Percentiles rank a stretch among this genome's conserved stretches.
phyloP scores from a whole-genome alignment of 768 basidiomycete genomes.

The Mycena venus region DNA sequence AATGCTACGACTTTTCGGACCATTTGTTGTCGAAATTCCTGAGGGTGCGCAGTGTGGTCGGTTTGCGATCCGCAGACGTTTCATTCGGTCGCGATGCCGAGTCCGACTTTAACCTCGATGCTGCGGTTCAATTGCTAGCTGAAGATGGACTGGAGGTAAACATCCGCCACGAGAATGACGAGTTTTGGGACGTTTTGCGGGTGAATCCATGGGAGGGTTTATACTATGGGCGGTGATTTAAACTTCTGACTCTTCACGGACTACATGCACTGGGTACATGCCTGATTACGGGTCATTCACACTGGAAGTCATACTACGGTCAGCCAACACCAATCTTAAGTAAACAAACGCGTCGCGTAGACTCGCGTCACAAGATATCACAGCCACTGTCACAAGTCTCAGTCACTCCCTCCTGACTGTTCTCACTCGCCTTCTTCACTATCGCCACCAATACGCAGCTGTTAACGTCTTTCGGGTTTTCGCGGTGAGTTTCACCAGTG shows the following conservation, averaged over 20 bases:
- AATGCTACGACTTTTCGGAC: constrained; percentile 16
- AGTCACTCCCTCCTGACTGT: too few relatives aligned
- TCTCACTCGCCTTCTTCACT: too few relatives aligned
- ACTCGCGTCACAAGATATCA: too few relatives aligned
- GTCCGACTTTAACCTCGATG: constrained; percentile 4
- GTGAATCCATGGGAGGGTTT: constrained; percentile 29
- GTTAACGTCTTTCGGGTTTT: too few relatives aligned
- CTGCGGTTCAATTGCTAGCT: not conserved
- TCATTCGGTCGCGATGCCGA: constrained; percentile 13
- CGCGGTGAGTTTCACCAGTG: too few relatives aligned
- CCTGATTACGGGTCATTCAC: too few relatives aligned
- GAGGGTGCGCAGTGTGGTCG: not conserved
- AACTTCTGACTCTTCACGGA: not conserved
- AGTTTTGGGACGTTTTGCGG: constrained; percentile 24
- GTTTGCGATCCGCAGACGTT: constrained; percentile 16
- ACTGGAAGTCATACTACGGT: too few relatives aligned
- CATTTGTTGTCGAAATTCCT: constrained; percentile 7
- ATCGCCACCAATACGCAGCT: too few relatives aligned
- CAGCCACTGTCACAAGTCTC: too few relatives aligned
- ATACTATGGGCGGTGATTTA: not conserved
- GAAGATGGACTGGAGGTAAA: constrained; percentile 2
- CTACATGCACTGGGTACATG: too few relatives aligned
- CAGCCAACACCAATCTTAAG: too few relatives aligned
- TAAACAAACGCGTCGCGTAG: too few relatives aligned
- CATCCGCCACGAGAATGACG: constrained; percentile 17